phyloP scores from a whole-genome alignment of 148 eudicot species.

The Spergularia marina region DNA sequence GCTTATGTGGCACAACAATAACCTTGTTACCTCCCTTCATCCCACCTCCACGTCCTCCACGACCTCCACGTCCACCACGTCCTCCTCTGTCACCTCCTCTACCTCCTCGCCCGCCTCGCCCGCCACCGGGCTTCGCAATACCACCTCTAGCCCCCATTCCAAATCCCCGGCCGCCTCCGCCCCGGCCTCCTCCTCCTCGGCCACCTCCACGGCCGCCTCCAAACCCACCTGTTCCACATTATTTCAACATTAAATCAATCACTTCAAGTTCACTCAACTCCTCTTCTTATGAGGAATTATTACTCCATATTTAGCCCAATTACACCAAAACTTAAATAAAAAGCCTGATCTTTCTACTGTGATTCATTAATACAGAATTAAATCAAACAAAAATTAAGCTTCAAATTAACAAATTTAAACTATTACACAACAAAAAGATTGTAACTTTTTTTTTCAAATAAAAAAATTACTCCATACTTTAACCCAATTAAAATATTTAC shows the following conservation, averaged over 20 bases:
- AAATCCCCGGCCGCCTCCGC: conserved; percentile 16
- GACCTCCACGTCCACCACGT: conserved; percentile 37
- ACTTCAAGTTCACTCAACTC: not conserved
- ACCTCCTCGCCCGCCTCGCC: conserved; percentile 40
- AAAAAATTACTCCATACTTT: too few species aligned
- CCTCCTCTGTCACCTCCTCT: conserved; percentile 36
- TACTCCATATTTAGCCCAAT: not conserved
- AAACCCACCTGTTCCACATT: conserved; percentile 20
- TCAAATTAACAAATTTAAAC: too few species aligned
- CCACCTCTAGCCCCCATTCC: conserved; percentile 31
- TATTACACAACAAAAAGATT: not conserved
- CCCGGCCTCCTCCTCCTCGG: conserved; percentile 22
- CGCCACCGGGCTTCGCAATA: conserved; percentile 16
- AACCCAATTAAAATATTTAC: too few species aligned
- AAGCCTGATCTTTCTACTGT: too few species aligned
- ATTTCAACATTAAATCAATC: not conserved
- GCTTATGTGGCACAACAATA: conserved; percentile 78
- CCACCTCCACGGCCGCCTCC: conserved; percentile 23
- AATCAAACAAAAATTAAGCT: too few species aligned
- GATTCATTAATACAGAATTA: too few species aligned
- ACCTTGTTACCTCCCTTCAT: conserved; percentile 84
- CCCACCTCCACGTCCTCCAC: conserved; percentile 54
- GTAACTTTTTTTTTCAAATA: too few species aligned
- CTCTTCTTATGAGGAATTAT: not conserved
- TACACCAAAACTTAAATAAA: not conserved